Base-by-base conservation (phyloP, 2,329 filamentous ascomycete species). In the Exophiala sp. region DNA sequence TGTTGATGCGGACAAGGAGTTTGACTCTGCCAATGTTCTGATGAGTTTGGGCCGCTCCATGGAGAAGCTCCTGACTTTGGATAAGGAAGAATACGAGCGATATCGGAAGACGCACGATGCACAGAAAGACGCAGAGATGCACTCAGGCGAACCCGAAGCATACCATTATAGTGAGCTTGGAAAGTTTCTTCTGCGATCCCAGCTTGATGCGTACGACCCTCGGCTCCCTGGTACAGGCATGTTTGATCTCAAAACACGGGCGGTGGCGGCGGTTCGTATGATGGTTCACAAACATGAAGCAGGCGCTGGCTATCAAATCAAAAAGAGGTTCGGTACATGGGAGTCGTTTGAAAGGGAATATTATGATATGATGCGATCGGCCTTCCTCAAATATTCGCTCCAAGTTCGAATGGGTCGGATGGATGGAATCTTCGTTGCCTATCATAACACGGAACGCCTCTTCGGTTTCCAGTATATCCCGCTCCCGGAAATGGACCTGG, bases 361-460 rank as follows among this genome's bases (percentile, higher is more conserved):
- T 66, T 95, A 85, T 66, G 93, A 98, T 67, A 94, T 98, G 89
- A 91, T 95, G 52, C 80, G 94, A 46, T 81, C 90, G 1, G 93
- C 91, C 0, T 91, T 98, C 70, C 73, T 98, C 48, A 98, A 98
- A 64, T 98, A 98, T 67, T 95, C 90, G 8, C 75, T 98, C 23
- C 93, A 98, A 69, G 94, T 91, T 22, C 86, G 93, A 38, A 94
- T 98, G 81, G 93, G 94, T 14, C 83, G 90, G 43, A 98, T 98
- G 94, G 91, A 98, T 64, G 93, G 93, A 46, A 96, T 97, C 43
- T 98, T 97, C 64, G 86, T 97, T 18, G 93, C 93, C 2, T 98
- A 83, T 65, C 93, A 98, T 73, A 98, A 98, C 65, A 87, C 89
- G 1, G 78, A 90, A 68, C 85, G 90, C 48, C 95, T 98, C 43